Evolutionary conservation across 2,329 filamentous ascomycete species (phyloP).

Genomic region (Setomelanomma holmii): DNA sequence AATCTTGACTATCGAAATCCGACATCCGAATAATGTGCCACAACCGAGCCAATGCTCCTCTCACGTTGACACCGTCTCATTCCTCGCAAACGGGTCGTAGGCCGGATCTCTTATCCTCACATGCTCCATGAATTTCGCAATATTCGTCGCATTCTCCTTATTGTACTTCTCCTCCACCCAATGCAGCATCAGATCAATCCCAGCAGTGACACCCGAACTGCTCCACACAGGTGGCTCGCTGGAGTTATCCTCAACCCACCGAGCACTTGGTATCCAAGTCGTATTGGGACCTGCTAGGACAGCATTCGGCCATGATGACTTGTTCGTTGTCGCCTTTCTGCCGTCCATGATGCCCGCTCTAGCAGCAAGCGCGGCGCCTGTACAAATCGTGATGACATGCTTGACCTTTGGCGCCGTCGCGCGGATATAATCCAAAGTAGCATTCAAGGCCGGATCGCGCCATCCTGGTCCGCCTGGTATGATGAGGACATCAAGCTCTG

Average conservation of each 20-base stretch:
- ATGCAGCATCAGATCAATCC: constrained; percentile 65
- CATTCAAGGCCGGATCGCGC: constrained; percentile 32
- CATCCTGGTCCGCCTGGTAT: constrained; percentile 68
- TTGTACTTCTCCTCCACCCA: constrained; percentile 63
- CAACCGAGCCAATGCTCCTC: neutral
- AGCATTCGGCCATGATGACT: constrained; percentile 45
- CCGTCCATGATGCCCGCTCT: constrained; percentile 66
- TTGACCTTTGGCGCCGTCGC: constrained; percentile 57
- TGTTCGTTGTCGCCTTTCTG: constrained; percentile 56
- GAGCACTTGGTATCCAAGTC: constrained; percentile 66
- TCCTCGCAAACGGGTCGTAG: constrained; percentile 62
- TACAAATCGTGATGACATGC: constrained; percentile 70
- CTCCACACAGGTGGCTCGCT: constrained; percentile 60
- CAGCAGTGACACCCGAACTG: constrained; percentile 67
- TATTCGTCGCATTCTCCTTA: constrained; percentile 56
- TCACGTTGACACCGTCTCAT: constrained; percentile 11
- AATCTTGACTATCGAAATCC: too few species aligned
- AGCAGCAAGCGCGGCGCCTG: constrained; percentile 65
- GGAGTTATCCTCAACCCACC: constrained; percentile 70
- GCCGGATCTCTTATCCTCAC: constrained; percentile 58
- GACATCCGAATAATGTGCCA: too few species aligned
- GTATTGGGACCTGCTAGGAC: constrained; percentile 57
- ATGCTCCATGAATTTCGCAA: constrained; percentile 66
- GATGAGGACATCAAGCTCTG: constrained; percentile 66
- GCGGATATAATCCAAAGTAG: constrained; percentile 57